Evolutionary conservation across 305 asterid species (phyloP).

Genomic region (Fraxinus paxiana): DNA sequence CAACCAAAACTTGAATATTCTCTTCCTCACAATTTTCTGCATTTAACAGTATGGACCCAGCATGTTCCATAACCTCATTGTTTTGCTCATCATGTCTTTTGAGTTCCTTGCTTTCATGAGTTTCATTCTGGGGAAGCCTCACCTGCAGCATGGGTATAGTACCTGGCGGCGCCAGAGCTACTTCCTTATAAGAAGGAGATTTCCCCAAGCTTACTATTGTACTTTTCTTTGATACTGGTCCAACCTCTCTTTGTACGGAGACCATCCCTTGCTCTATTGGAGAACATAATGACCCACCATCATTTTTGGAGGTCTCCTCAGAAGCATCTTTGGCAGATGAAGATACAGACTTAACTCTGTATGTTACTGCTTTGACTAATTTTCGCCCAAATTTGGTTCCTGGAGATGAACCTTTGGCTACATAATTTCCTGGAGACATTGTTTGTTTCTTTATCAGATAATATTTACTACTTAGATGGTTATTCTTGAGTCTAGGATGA

Average conservation of each 20-base stretch:
- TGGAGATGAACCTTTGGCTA: slow-evolving; percentile 64
- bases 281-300: slow-evolving; percentile 40
- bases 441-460: slow-evolving; percentile 68
- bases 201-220: slow-evolving; percentile 77
- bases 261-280: slow-evolving; percentile 43
- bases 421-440: slow-evolving; percentile 63
- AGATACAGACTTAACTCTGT: slow-evolving; percentile 77
- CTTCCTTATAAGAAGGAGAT: slow-evolving; percentile 97
- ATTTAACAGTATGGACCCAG: slow-evolving; percentile 24
- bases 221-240: slow-evolving; percentile 53
- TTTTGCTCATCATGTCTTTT: slow-evolving; percentile 43
- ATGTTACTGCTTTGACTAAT: slow-evolving; percentile 69
- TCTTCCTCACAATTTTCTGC: slow-evolving; percentile 42
- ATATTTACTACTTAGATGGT: slow-evolving; percentile 57
- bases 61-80: slow-evolving; percentile 30
- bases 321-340: slow-evolving; percentile 50
- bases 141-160: slow-evolving; percentile 72
- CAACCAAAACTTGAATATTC: slow-evolving; percentile 29
- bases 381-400: slow-evolving; percentile 71
- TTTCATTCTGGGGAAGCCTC: slow-evolving; percentile 46
- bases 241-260: slow-evolving; percentile 48
- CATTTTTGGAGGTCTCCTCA: slow-evolving; percentile 42
- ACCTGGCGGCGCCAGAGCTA: slow-evolving; percentile 97
- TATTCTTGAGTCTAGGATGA: slow-evolving; percentile 52
- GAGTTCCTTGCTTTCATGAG: slow-evolving; percentile 29